Percentiles rank a stretch among this genome's conserved stretches.
Conservation (phyloP, 192 early-diverging fungal genomes). For the Coemansia sp. region DNA sequence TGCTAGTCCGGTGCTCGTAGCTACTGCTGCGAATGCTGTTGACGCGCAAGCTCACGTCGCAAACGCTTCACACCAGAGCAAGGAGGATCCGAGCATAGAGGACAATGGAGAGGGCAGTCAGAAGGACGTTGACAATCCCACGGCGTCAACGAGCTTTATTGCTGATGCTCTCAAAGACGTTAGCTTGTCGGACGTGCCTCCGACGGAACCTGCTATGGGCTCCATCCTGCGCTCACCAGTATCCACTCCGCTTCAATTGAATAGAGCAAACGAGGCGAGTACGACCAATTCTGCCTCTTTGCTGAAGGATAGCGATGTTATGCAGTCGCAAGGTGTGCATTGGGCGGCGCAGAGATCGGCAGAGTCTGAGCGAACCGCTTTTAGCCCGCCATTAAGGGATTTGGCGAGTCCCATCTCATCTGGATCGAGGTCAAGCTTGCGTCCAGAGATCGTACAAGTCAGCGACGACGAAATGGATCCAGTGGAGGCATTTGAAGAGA, state of each 20-base stretch:
- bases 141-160: not conserved
- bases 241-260: not conserved
- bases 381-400: not conserved
- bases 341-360: slow-evolving; percentile 15
- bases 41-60: not conserved
- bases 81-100: not conserved
- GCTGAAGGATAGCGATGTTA: slow-evolving; percentile 17
- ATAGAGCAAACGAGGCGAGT: not conserved
- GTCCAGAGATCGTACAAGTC: slow-evolving; percentile 23
- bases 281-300: not conserved
- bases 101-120: not conserved
- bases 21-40: not conserved
- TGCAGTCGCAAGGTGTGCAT: slow-evolving; percentile 17
- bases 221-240: not conserved
- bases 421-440: slow-evolving; percentile 1
- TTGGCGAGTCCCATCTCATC: slow-evolving; percentile 18
- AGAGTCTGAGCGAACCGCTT: slow-evolving; percentile 33
- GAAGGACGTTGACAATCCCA: not conserved
- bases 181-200: not conserved
- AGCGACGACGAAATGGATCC: slow-evolving; percentile 17
- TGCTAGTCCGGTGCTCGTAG: not conserved
- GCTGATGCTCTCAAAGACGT: slow-evolving; percentile 1
- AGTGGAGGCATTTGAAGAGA: slow-evolving; percentile 32
- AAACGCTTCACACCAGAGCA: not conserved
- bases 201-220: not conserved